Percentiles rank a stretch among this genome's conserved stretches.
Conservation (phyloP, 768 basidiomycete species). For the Cyclocybe aegerita region DNA sequence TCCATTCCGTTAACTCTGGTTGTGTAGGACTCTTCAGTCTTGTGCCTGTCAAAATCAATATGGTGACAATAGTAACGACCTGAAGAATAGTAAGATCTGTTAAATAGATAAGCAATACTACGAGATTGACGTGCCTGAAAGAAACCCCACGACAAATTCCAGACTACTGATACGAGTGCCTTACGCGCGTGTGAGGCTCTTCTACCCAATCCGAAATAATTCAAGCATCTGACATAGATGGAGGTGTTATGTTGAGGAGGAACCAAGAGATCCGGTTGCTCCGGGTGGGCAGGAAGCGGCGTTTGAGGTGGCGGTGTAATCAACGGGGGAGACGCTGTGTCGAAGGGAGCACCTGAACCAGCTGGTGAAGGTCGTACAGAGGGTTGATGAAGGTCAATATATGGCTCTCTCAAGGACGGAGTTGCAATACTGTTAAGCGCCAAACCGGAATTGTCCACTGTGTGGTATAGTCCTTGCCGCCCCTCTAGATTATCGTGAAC, state of each 20-base stretch:
- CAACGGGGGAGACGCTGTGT: not conserved
- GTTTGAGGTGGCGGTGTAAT: not conserved
- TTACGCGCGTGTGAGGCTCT: conserved; percentile 51
- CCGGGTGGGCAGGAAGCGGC: not conserved
- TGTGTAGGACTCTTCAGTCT: conserved; percentile 44
- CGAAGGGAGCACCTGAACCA: not conserved
- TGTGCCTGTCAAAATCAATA: conserved; percentile 48
- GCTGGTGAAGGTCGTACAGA: not conserved
- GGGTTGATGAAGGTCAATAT: no score
- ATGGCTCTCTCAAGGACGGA: no score
- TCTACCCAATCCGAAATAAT: conserved; percentile 53
- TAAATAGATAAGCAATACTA: not conserved
- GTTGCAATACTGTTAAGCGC: no score
- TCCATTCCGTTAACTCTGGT: conserved; percentile 49
- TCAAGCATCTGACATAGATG: conserved; percentile 26
- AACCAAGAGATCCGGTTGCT: conserved; percentile 8
- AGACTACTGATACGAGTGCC: conserved; percentile 51
- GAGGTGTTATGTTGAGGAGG: conserved; percentile 20
- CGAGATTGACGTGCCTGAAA: conserved; percentile 40
- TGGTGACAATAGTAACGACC: conserved; percentile 49
- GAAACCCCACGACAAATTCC: conserved; percentile 48
- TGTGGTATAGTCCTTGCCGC: no score
- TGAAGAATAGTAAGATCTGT: conserved; percentile 20
- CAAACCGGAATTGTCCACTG: no score
- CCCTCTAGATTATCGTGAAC: no score